A percentile compares a stretch with the other conserved stretches of the same genome.
Evolutionary conservation across 2,329 filamentous ascomycete species (phyloP).

Genomic region (Metarhizium sp.): DNA sequence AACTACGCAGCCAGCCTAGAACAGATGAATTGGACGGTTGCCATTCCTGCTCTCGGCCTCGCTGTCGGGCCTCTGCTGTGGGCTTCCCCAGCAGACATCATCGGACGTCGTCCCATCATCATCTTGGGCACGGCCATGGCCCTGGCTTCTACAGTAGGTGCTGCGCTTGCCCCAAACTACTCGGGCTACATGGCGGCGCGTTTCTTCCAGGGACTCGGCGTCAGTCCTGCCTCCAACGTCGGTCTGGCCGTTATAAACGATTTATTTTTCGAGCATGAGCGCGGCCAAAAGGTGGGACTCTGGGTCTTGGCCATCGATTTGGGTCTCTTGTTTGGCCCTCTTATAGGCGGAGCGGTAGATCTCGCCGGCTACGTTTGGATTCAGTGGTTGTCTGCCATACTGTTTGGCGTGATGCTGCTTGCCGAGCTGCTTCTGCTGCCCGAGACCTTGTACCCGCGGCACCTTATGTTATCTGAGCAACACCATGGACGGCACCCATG

Average conservation of each 20-base stretch:
- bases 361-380: slow-evolving; percentile 37
- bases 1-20: slow-evolving; percentile 34
- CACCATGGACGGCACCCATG: slow-evolving; percentile 9
- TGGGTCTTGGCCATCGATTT: slow-evolving; percentile 48
- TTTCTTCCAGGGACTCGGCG: slow-evolving; percentile 49
- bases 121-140: slow-evolving; percentile 22
- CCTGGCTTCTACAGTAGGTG: slow-evolving; percentile 22
- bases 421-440: slow-evolving; percentile 41
- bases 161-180: slow-evolving; percentile 27
- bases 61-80: slow-evolving; percentile 41
- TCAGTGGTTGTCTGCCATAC: slow-evolving; percentile 43
- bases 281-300: slow-evolving; percentile 40
- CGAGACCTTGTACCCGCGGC: slow-evolving; percentile 47
- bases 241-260: slow-evolving; percentile 46
- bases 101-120: slow-evolving; percentile 24
- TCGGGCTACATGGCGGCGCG: slow-evolving; percentile 46
- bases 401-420: slow-evolving; percentile 35
- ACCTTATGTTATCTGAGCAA: slow-evolving; percentile 30
- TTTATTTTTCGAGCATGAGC: slow-evolving; percentile 44
- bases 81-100: slow-evolving; percentile 38
- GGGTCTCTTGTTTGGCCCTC: slow-evolving; percentile 40
- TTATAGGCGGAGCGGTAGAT: slow-evolving; percentile 11
- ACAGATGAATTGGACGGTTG: slow-evolving; percentile 46
- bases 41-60: slow-evolving; percentile 39
- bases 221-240: slow-evolving; percentile 42